Percentiles rank a stretch among this genome's conserved stretches.
Evolutionary conservation across 2,329 filamentous ascomycete genomes (phyloP).

Genomic region (Thielaviopsis euricoi): DNA sequence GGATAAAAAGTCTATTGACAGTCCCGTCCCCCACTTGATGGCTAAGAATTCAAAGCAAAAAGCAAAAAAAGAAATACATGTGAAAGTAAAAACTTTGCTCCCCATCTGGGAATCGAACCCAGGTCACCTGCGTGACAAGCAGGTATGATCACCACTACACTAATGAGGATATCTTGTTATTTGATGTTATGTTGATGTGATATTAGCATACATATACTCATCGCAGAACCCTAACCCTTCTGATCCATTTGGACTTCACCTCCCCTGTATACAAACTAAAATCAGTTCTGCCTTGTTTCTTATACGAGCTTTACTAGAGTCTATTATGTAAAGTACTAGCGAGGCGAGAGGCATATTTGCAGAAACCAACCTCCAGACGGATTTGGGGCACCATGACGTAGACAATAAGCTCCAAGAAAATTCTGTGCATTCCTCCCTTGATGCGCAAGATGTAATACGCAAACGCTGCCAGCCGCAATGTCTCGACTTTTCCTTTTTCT

Average conservation of each 20-base stretch:
- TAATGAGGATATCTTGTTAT: constrained; percentile 8
- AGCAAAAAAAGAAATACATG: not conserved
- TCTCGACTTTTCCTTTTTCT: not conserved
- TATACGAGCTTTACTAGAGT: not conserved
- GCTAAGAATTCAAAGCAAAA: no score
- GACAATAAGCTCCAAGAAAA: not conserved
- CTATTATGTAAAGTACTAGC: no score
- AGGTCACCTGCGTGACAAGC: constrained; percentile 13
- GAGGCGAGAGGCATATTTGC: no score
- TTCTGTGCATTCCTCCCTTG: not conserved
- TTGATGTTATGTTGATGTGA: no score
- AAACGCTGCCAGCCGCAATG: no score
- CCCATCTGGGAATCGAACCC: constrained; percentile 13
- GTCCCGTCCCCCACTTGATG: no score
- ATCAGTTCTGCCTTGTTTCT: no score
- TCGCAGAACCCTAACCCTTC: not conserved
- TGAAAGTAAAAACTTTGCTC: no score
- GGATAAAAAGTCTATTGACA: not conserved
- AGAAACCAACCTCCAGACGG: not conserved
- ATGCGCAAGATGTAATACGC: not conserved
- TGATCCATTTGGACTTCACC: no score
- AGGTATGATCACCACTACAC: constrained; percentile 13
- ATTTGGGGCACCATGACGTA: not conserved
- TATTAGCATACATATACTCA: no score
- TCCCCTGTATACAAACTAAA: no score